Percentiles rank a stretch among this genome's conserved stretches.
Conservation (phyloP, 768 basidiomycete genomes). For the Kwoniella mangroviensis region DNA sequence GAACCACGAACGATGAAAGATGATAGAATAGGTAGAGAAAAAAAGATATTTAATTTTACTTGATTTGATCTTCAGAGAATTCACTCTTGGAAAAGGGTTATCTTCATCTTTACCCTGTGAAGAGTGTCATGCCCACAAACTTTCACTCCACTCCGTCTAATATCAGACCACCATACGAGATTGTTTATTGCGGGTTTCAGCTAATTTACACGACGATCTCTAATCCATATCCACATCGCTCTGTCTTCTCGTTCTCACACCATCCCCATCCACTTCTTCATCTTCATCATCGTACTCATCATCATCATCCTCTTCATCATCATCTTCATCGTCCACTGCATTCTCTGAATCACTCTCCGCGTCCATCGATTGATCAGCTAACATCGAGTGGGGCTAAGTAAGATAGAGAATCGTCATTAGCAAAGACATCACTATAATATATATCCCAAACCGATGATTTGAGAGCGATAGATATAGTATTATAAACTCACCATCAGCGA, state of each 20-base stretch:
- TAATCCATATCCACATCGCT: conserved; percentile 57
- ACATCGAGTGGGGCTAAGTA: conserved; percentile 45
- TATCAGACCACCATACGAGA: background rate
- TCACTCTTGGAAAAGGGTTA: background rate
- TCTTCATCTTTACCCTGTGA: background rate
- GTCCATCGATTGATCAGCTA: conserved; percentile 49
- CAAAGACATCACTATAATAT: background rate
- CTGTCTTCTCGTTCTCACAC: conserved; percentile 49
- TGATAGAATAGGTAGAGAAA: background rate
- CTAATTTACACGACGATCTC: background rate
- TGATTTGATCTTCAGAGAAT: background rate
- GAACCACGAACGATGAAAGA: background rate
- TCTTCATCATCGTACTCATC: conserved; percentile 63
- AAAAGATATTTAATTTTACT: background rate
- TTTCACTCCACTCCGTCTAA: background rate
- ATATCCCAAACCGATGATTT: too few species aligned
- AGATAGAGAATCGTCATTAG: background rate
- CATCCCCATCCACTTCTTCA: conserved; percentile 51
- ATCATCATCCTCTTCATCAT: conserved; percentile 78
- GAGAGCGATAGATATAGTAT: background rate
- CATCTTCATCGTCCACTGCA: conserved; percentile 58
- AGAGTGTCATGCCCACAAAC: background rate
- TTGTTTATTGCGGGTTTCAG: background rate
- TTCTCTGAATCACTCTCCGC: conserved; percentile 58
- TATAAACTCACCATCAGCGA: conserved; percentile 53